Base-by-base conservation (phyloP, 2,329 filamentous ascomycete species). In the Coniochaeta sp. region DNA sequence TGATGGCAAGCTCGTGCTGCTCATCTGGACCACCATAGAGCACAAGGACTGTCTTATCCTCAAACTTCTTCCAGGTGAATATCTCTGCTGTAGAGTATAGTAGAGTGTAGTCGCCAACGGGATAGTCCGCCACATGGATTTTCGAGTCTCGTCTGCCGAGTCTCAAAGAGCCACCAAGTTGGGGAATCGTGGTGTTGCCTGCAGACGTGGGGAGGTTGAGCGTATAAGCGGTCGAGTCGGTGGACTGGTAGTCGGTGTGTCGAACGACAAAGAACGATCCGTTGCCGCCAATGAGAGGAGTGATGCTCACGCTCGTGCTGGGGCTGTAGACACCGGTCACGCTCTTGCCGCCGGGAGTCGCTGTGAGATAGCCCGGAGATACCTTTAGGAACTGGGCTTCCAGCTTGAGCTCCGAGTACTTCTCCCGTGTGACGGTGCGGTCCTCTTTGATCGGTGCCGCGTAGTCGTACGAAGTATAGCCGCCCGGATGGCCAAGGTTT, bases 401-500 rank as follows among this genome's bases (percentile, higher is more conserved):
- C 1, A 93, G 81, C 68, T 93, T 95, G 28, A 90, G 77, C 70
- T 95, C 89, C 47, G 85, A 87, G 70, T 91, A 93, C 70, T 93
- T 93, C 69, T 92, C 89, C 1, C 89, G 81, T 31, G 79, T 74
- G 3, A 93, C 76, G 1, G 81, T 81, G 26, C 90, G 81, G 47
- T 89, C 85, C 68, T 95, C 90, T 24, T 5, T 34, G 28, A 56
- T 56, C 28, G 52, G 16, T 33, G 78, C 75, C 8, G 76, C 80
- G 58, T 84, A 84, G 62, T 84, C 81, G 56, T 84, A 83, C 0
- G 79, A 81, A 0, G 82, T 86, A 62, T 87, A 87, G 2, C 81
- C 85, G 12, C 85, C 86, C 11, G 87, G 80, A 64, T 91, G 84
- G 0, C 89, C 88, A 5, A 91, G 72, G 63, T 91, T 93, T 0